A percentile compares a stretch with the other conserved stretches of the same genome.
phyloP scores from a whole-genome alignment of 306 rosid genomes.

The Acacia acuminata region DNA sequence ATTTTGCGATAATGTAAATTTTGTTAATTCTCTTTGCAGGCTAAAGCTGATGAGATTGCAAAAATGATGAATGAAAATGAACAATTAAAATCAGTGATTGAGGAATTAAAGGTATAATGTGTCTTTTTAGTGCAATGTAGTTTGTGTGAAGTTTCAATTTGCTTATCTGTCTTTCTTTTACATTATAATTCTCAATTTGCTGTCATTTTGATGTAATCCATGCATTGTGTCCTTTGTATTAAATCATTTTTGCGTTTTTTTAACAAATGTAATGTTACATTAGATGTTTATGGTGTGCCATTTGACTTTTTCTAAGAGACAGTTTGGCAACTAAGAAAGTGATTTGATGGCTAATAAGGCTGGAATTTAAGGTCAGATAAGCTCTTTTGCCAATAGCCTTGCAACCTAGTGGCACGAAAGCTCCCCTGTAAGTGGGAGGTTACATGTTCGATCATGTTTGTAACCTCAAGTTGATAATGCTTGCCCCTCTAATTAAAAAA shows the following conservation, averaged over 20 bases:
- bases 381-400: too few relatives aligned
- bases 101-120: constrained; percentile 75
- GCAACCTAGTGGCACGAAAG: too few relatives aligned
- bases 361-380: not conserved
- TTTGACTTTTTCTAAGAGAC: constrained; percentile 8
- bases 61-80: constrained; percentile 97
- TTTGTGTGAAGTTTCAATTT: constrained; percentile 10
- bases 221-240: not conserved
- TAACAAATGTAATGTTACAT: not conserved
- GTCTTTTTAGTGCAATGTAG: constrained; percentile 16
- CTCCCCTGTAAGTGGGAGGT: too few relatives aligned
- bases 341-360: not conserved
- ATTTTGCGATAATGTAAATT: not conserved
- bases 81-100: constrained; percentile 68
- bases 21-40: constrained; percentile 53
- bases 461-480: too few relatives aligned
- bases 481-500: too few relatives aligned
- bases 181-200: not conserved
- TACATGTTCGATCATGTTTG: too few relatives aligned
- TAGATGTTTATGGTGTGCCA: not conserved
- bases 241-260: not conserved
- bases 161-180: not conserved
- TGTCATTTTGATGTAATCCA: not conserved
- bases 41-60: constrained; percentile 97
- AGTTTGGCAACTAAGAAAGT: not conserved